Percentiles rank a stretch among this genome's conserved stretches.
Conservation (phyloP, 2,329 filamentous ascomycete species). For the Neonectria ditissima region DNA sequence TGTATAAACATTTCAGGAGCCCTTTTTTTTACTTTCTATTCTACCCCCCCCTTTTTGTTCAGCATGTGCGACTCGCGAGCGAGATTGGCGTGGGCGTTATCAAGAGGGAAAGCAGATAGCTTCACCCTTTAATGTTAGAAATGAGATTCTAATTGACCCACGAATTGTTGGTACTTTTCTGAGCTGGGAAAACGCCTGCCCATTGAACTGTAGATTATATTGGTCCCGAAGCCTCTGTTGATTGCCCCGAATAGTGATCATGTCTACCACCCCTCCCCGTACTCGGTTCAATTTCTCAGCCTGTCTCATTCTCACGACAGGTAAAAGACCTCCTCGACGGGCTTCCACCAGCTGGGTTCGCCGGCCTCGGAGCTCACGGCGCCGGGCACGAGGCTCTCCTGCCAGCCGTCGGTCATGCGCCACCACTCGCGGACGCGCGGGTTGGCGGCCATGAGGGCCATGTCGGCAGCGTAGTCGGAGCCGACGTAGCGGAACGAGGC, state of each 20-base stretch:
- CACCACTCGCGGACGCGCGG: constrained; percentile 83
- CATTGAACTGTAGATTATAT: background rate
- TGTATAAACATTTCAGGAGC: constrained; percentile 42
- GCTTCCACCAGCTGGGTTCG: constrained; percentile 75
- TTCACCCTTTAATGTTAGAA: constrained; percentile 31
- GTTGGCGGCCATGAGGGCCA: constrained; percentile 80
- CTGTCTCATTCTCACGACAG: constrained; percentile 53
- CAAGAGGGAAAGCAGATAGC: constrained; percentile 37
- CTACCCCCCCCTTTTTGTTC: constrained; percentile 34
- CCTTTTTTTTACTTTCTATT: constrained; percentile 37
- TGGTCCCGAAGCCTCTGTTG: background rate
- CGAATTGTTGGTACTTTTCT: background rate
- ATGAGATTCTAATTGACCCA: constrained; percentile 22
- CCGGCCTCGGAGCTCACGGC: constrained; percentile 70
- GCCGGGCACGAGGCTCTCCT: constrained; percentile 72
- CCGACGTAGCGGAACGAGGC: constrained; percentile 85
- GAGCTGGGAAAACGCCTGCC: no score
- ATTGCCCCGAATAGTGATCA: background rate
- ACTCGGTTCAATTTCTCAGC: background rate
- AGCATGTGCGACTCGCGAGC: constrained; percentile 46
- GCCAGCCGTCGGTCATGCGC: constrained; percentile 82
- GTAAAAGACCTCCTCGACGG: constrained; percentile 77
- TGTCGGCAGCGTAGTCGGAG: constrained; percentile 77
- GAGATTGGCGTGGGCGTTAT: constrained; percentile 48
- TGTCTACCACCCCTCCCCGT: background rate